Base-by-base conservation (phyloP, 129 eudicot species). In the Escallonia rubra region DNA sequence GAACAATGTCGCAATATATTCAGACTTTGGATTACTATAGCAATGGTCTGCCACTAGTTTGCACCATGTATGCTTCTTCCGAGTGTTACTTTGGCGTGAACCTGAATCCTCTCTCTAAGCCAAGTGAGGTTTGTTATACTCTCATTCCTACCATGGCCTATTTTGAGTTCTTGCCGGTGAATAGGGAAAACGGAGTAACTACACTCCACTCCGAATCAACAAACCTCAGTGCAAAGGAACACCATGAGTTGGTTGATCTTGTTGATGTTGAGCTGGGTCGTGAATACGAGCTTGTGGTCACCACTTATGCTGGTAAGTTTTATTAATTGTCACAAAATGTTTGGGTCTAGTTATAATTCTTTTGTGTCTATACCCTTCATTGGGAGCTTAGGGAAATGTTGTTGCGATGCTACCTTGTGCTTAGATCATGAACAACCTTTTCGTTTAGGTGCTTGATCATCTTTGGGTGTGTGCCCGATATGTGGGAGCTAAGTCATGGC, bases 141-240 rank as follows among this genome's bases (percentile, higher is more conserved):
- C 76, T 89, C 38, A 86, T 89, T 51, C 96, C 96, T 6, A 78
- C 80, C 63, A 89, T 89, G 96, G 96, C 93, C 59, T 89, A 89
- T 59, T 89, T 89, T 49, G 96, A 89, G 85, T 89, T 89, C 63
- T 78, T 89, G 44, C 96, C 91, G 1, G 76, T 81, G 57, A 75
- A 73, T 61, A 67, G 89, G 8, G 50, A 49, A 49, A 64, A 60
- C 6, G 69, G 72, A 8, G 74, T 34, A 10, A 56, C 67, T 10
- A 48, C 40, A 5, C 56, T 57, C 0, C 60, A 10, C 43, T 7
- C 67, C 15, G 66, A 59, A 34, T 52, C 79, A 10, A 70, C 70
- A 61, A 10, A 45, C 4, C 75, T 61, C 65, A 67, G 71, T 7
- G 11, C 76, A 38, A 77, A 72, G 45, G 86, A 75, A 60, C 79